These are phyloP conservation scores for Onygena corvina DNA, from an alignment of 2,329 filamentous ascomycete genomes.

Conservation along the genomic window DNA sequence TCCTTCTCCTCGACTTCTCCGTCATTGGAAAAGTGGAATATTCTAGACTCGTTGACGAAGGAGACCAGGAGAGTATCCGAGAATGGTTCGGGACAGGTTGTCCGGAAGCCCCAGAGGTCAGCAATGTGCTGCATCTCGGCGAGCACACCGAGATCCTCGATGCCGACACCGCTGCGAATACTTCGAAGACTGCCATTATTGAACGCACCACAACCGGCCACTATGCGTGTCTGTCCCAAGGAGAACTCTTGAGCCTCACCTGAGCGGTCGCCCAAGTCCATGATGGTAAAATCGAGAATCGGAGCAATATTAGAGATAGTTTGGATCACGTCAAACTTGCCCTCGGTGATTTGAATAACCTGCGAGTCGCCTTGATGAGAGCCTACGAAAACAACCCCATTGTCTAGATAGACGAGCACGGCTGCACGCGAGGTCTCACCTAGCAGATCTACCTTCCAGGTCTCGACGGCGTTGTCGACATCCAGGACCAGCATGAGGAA, in stretches of 20 bases:
- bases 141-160: conserved; percentile 75
- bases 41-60: conserved; percentile 68
- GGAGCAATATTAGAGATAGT: conserved; percentile 76
- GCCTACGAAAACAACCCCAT: conserved; percentile 65
- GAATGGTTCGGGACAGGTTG: conserved; percentile 32
- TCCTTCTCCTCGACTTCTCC: conserved; percentile 80
- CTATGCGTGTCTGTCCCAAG: conserved; percentile 83
- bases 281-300: conserved; percentile 84
- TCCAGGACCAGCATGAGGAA: conserved; percentile 66
- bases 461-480: conserved; percentile 53
- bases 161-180: conserved; percentile 82
- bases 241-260: conserved; percentile 82
- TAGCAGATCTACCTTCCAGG: conserved; percentile 58
- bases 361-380: conserved; percentile 92
- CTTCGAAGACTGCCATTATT: conserved; percentile 79
- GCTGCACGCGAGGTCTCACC: conserved; percentile 62
- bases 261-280: conserved; percentile 85
- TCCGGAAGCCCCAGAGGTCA: conserved; percentile 58
- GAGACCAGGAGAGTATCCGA: conserved; percentile 65
- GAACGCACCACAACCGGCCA: conserved; percentile 83
- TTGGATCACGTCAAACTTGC: conserved; percentile 57
- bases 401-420: conserved; percentile 59
- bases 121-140: conserved; percentile 65
- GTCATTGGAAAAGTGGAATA: conserved; percentile 61
- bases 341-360: conserved; percentile 52